Conservation (phyloP, 768 basidiomycete species). For the Auriscalpium orientale region DNA sequence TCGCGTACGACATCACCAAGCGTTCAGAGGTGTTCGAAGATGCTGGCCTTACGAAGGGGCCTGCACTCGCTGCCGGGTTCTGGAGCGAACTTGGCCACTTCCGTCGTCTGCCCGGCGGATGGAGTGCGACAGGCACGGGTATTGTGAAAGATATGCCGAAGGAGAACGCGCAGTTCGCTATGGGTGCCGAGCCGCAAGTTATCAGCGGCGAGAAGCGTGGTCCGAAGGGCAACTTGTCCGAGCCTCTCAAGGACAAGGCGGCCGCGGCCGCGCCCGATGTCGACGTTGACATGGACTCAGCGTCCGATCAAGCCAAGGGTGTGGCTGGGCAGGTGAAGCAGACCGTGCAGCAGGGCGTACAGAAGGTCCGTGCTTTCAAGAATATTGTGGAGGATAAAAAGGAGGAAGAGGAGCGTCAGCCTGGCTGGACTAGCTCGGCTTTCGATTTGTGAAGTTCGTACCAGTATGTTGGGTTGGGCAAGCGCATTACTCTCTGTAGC, state of each 20-base stretch:
- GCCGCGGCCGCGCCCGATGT: conserved; percentile 14
- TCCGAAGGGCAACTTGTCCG: conserved; percentile 49
- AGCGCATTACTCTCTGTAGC: too few relatives aligned
- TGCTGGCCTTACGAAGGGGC: conserved; percentile 44
- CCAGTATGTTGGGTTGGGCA: too few relatives aligned
- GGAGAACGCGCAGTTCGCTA: conserved; percentile 39
- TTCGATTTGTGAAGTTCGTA: conserved; percentile 23
- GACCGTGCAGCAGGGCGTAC: conserved; percentile 19
- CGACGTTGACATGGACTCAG: conserved; percentile 20
- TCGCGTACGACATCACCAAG: conserved; percentile 51
- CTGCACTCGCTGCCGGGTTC: conserved; percentile 46
- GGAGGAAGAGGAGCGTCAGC: conserved; percentile 22
- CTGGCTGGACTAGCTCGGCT: conserved; percentile 31
- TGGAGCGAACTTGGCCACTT: conserved; percentile 66
- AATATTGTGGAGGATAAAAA: conserved; percentile 25
- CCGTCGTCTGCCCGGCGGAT: conserved; percentile 31
- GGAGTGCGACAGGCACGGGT: conserved; percentile 57
- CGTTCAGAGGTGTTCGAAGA: conserved; percentile 61
- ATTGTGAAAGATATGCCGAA: conserved; percentile 44
- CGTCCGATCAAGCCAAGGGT: conserved; percentile 17
- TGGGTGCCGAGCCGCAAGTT: conserved; percentile 73
- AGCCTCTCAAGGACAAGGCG: conserved; percentile 28
- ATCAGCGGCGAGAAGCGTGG: conserved; percentile 60
- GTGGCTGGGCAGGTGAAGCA: conserved; percentile 20
- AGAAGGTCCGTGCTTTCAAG: conserved; percentile 24